These are phyloP conservation scores for Phyllosticta citribraziliensis DNA, from an alignment of 2,329 filamentous ascomycete genomes.

Conservation along the genomic window DNA sequence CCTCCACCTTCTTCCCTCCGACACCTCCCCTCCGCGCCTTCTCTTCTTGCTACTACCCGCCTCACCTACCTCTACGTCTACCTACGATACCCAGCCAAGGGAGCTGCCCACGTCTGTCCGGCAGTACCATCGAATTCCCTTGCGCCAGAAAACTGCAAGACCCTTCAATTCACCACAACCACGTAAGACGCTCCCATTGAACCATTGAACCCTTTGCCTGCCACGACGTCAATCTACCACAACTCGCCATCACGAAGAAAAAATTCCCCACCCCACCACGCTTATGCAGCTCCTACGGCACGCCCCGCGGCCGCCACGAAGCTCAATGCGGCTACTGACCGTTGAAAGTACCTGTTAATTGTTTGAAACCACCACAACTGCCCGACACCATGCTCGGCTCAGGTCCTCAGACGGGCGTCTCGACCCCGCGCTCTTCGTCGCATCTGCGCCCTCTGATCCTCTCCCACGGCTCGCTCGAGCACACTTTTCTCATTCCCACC, in stretches of 20 bases:
- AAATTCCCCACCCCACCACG: neutral
- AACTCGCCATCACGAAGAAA: neutral
- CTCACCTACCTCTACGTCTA: neutral
- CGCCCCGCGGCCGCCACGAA: neutral
- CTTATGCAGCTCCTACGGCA: neutral
- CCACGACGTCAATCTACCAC: neutral
- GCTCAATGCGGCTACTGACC: neutral
- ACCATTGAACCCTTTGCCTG: neutral
- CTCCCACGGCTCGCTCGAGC: slow-evolving; percentile 88
- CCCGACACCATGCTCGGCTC: slow-evolving; percentile 66
- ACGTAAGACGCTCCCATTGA: neutral
- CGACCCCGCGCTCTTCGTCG: slow-evolving; percentile 86
- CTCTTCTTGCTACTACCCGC: neutral
- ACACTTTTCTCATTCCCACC: slow-evolving; percentile 90
- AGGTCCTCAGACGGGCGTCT: slow-evolving; percentile 89
- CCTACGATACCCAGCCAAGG: slow-evolving; percentile 7
- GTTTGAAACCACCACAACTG: slow-evolving; percentile 13
- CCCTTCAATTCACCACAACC: neutral
- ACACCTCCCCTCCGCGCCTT: neutral
- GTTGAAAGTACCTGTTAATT: slow-evolving; percentile 1
- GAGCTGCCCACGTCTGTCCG: slow-evolving; percentile 4
- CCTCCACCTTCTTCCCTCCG: neutral
- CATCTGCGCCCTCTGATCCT: slow-evolving; percentile 87
- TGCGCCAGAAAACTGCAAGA: slow-evolving; percentile 1
- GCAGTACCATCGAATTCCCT: slow-evolving; percentile 12